Evolutionary conservation across 2,329 filamentous ascomycete species (phyloP).

Genomic region (Colletotrichum echinochloae): DNA sequence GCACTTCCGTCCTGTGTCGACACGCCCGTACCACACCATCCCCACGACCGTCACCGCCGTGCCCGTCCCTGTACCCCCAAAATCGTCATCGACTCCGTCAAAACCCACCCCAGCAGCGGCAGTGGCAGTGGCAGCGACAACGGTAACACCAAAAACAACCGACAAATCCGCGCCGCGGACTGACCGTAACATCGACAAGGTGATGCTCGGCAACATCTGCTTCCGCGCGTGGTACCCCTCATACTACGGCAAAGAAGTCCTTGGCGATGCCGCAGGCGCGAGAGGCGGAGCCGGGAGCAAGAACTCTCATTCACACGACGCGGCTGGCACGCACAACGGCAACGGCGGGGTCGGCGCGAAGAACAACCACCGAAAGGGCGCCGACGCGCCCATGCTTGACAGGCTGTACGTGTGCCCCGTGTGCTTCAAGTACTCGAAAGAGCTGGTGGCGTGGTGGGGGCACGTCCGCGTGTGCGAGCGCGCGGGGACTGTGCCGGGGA

Average conservation of each 20-base stretch:
- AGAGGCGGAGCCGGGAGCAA: slow-evolving; percentile 37
- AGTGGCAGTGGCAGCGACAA: slow-evolving; percentile 42
- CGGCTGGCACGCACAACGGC: slow-evolving; percentile 27
- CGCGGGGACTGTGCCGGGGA: slow-evolving; percentile 68
- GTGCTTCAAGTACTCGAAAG: slow-evolving; percentile 92
- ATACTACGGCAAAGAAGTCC: slow-evolving; percentile 82
- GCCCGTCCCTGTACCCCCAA: slow-evolving; percentile 27
- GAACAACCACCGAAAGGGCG: slow-evolving; percentile 50
- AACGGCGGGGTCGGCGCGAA: slow-evolving; percentile 44
- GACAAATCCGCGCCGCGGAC: slow-evolving; percentile 55
- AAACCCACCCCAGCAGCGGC: slow-evolving; percentile 44
- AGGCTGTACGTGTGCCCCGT: slow-evolving; percentile 87
- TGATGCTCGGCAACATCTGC: slow-evolving; percentile 84
- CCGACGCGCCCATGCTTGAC: slow-evolving; percentile 64
- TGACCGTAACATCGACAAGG: slow-evolving; percentile 86
- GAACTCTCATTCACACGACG: slow-evolving; percentile 15
- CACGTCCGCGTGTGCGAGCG: slow-evolving; percentile 70
- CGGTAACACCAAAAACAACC: slow-evolving; percentile 22
- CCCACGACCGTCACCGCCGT: slow-evolving; percentile 22
- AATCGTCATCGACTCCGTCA: slow-evolving; percentile 42
- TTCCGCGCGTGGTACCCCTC: slow-evolving; percentile 95
- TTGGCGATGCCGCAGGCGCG: slow-evolving; percentile 58
- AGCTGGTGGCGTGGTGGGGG: slow-evolving; percentile 68
- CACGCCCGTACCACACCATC: slow-evolving; percentile 19
- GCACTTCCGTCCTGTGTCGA: slow-evolving; percentile 26